phyloP scores from a whole-genome alignment of 176 grass and related monocot species.

The Melocanna baccifera region DNA sequence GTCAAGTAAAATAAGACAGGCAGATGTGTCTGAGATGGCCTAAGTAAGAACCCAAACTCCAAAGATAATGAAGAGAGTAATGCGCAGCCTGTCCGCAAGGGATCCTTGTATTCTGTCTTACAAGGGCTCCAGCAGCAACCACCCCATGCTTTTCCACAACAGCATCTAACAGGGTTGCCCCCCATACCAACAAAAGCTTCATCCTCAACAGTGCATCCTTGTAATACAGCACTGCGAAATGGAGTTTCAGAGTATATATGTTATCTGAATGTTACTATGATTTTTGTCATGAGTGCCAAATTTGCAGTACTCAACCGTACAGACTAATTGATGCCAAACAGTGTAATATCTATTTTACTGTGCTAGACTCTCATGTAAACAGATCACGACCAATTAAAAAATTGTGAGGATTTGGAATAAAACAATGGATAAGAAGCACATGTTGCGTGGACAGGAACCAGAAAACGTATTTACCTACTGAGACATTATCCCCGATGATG shows the following conservation, averaged over 20 bases:
- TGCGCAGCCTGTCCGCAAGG: conserved; percentile 69
- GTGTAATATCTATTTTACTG: not conserved
- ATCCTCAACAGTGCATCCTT: too few relatives aligned
- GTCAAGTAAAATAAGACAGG: conserved; percentile 1
- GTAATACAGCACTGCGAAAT: too few relatives aligned
- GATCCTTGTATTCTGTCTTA: conserved; percentile 90
- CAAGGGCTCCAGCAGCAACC: conserved; percentile 90
- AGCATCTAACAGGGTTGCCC: conserved; percentile 75
- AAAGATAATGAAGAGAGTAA: conserved; percentile 5
- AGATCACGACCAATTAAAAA: conserved; percentile 4
- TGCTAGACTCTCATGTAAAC: conserved; percentile 1
- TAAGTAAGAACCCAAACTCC: conserved; percentile 30
- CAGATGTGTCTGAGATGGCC: not conserved
- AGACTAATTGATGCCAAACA: too few relatives aligned
- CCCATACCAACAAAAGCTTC: conserved; percentile 76
- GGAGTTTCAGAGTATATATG: too few relatives aligned
- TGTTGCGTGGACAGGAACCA: not conserved
- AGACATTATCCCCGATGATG: conserved; percentile 86
- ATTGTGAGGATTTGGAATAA: not conserved
- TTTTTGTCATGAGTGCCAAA: too few relatives aligned
- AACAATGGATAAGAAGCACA: not conserved
- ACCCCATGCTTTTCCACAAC: conserved; percentile 93
- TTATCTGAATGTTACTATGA: too few relatives aligned
- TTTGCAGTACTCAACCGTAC: too few relatives aligned
- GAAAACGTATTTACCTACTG: conserved; percentile 64